Percentiles rank a stretch among this genome's conserved stretches.
phyloP scores from a whole-genome alignment of 352 stramenopile species.

The Globisporangium barbulae region DNA sequence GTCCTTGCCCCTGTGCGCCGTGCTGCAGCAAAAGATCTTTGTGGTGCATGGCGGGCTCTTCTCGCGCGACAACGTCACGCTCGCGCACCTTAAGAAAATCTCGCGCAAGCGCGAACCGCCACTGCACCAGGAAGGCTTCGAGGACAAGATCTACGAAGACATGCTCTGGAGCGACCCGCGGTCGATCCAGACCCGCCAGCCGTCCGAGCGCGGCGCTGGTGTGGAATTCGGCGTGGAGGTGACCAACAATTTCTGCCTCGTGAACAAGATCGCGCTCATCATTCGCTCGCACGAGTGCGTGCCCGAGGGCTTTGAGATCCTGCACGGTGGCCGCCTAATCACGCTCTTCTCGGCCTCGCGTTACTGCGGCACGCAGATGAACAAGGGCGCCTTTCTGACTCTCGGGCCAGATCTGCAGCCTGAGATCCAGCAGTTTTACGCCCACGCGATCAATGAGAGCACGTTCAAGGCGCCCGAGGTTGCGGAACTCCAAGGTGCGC shows the following conservation, averaged over 20 bases:
- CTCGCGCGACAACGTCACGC: conserved; percentile 88
- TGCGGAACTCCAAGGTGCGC: conserved; percentile 66
- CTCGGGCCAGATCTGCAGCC: conserved; percentile 88
- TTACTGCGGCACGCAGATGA: conserved; percentile 92
- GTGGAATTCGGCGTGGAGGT: conserved; percentile 92
- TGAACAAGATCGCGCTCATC: conserved; percentile 91
- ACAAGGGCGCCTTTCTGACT: conserved; percentile 92
- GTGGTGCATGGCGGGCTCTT: conserved; percentile 94
- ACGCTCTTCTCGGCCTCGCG: conserved; percentile 91
- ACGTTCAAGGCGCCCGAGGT: conserved; percentile 69
- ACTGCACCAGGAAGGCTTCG: conserved; percentile 83
- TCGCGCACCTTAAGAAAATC: conserved; percentile 89
- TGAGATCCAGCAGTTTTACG: conserved; percentile 95
- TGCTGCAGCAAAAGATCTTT: conserved; percentile 92
- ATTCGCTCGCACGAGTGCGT: conserved; percentile 95
- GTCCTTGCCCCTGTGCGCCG: conserved; percentile 82
- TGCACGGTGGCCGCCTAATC: conserved; percentile 87
- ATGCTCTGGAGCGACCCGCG: conserved; percentile 93
- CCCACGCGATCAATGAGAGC: conserved; percentile 79
- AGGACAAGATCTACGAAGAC: conserved; percentile 93
- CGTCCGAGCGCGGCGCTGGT: conserved; percentile 85
- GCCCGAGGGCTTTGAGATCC: conserved; percentile 88
- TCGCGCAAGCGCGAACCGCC: conserved; percentile 90
- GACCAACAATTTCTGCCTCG: conserved; percentile 93
- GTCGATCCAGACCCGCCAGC: conserved; percentile 66